Conservation (phyloP, 352 stramenopile genomes). For the Phytophthora boehmeriae region DNA sequence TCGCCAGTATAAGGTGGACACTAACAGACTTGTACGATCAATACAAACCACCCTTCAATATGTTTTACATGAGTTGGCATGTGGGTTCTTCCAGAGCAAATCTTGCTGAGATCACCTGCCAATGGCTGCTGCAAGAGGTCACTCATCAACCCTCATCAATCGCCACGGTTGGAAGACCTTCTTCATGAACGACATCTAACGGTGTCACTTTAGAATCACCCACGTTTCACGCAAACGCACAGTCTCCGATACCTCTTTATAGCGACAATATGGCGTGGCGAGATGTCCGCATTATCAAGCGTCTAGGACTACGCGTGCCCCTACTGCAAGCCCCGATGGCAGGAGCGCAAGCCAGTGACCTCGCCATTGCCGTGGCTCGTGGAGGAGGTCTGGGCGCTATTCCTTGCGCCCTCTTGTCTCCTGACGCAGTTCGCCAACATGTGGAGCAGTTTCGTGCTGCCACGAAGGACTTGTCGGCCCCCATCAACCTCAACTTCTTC, state of each 20-base stretch:
- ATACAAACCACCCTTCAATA: not conserved
- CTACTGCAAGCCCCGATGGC: constrained; percentile 66
- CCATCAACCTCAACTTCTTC: constrained; percentile 74
- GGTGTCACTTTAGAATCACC: not conserved
- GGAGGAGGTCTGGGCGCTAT: constrained; percentile 58
- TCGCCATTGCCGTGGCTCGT: constrained; percentile 34
- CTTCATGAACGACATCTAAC: too few species aligned
- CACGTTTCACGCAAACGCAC: not conserved
- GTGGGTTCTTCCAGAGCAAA: too few species aligned
- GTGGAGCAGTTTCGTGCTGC: constrained; percentile 37
- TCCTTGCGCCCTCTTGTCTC: constrained; percentile 39
- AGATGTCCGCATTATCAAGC: constrained; percentile 28
- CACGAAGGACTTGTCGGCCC: constrained; percentile 33
- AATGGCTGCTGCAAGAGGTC: not conserved
- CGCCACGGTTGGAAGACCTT: not conserved
- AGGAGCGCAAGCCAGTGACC: constrained; percentile 40
- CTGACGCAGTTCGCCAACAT: constrained; percentile 27
- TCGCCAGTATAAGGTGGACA: constrained; percentile 1
- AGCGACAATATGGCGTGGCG: constrained; percentile 29
- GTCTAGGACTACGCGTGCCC: constrained; percentile 23
- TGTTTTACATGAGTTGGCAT: too few species aligned
- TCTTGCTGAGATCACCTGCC: not conserved
- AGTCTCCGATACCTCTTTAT: too few species aligned
- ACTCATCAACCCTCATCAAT: not conserved
- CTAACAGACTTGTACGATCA: not conserved